A percentile compares a stretch with the other conserved stretches of the same genome.
Evolutionary conservation across 1,284 basidiomycete genomes (phyloP).

Genomic region (Porphyrellus sp.): DNA sequence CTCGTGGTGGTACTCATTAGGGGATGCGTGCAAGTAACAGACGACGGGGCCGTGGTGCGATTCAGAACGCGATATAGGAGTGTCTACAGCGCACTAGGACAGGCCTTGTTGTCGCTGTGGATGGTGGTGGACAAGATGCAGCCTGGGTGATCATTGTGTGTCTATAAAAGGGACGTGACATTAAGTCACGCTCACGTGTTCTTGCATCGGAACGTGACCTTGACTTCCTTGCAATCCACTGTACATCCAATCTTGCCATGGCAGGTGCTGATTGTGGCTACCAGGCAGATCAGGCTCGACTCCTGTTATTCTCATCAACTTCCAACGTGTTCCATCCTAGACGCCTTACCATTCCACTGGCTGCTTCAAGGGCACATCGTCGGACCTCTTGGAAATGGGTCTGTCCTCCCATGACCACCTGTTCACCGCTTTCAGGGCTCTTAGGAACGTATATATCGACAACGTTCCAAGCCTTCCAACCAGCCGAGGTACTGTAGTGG

Average conservation of each 20-base stretch:
- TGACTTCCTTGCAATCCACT: not conserved
- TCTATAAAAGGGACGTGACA: slow-evolving; percentile 21
- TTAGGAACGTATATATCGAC: not conserved
- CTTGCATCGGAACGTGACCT: not conserved
- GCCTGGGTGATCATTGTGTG: slow-evolving; percentile 1
- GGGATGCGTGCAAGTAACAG: not conserved
- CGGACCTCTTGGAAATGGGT: not conserved
- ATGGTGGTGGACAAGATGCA: slow-evolving; percentile 7
- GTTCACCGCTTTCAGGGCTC: not conserved
- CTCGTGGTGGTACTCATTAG: slow-evolving; percentile 26
- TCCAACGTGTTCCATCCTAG: not conserved
- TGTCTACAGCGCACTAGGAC: not conserved
- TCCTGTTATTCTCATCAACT: not conserved
- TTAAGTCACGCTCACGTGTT: slow-evolving; percentile 16
- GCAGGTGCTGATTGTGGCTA: not conserved
- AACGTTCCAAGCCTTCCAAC: not conserved
- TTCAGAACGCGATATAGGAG: not conserved
- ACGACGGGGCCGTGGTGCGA: not conserved
- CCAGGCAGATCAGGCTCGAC: not conserved
- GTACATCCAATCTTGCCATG: not conserved
- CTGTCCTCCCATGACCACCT: too few species aligned
- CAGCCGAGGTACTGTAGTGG: not conserved
- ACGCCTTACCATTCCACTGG: not conserved
- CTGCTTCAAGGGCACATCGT: not conserved
- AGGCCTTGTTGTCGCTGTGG: slow-evolving; percentile 12